Conservation (phyloP, 345 rosid genomes). For the Moricandia arvensis region DNA sequence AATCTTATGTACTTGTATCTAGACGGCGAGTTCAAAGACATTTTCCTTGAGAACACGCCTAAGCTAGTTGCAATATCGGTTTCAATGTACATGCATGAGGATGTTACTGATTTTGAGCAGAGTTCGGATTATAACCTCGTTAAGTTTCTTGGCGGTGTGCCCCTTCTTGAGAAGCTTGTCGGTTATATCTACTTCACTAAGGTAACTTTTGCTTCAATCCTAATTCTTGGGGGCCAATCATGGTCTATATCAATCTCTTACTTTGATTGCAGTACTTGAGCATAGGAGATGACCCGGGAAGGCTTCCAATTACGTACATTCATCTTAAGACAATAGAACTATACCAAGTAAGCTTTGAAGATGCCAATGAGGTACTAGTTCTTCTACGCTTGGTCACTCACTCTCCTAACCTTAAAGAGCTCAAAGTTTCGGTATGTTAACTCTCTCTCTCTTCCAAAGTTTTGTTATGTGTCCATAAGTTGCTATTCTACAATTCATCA, state of each 20-base stretch:
- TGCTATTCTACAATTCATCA: neutral
- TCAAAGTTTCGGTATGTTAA: slow-evolving; percentile 69
- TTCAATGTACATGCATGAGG: slow-evolving; percentile 88
- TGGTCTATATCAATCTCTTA: too few species aligned
- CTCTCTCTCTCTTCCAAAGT: slow-evolving; percentile 7
- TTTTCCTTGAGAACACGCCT: slow-evolving; percentile 73
- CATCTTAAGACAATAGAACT: slow-evolving; percentile 64
- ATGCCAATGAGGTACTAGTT: slow-evolving; percentile 69
- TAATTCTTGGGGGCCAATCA: too few species aligned
- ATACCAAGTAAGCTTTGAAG: slow-evolving; percentile 89
- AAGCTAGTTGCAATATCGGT: slow-evolving; percentile 63
- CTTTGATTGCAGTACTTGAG: slow-evolving; percentile 64
- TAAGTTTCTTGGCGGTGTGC: slow-evolving; percentile 79
- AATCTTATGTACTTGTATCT: slow-evolving; percentile 75
- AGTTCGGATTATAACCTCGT: slow-evolving; percentile 71
- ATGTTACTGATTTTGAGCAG: slow-evolving; percentile 81
- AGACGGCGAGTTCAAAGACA: slow-evolving; percentile 87
- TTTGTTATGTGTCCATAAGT: neutral
- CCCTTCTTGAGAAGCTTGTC: slow-evolving; percentile 71
- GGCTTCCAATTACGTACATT: slow-evolving; percentile 55
- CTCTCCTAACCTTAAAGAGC: slow-evolving; percentile 78
- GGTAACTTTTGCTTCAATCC: slow-evolving; percentile 43
- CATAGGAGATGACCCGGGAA: slow-evolving; percentile 70
- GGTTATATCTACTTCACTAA: slow-evolving; percentile 88
- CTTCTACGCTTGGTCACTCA: slow-evolving; percentile 78